phyloP scores from a whole-genome alignment of 306 rosid genomes.

The Lagenaria siceraria region DNA sequence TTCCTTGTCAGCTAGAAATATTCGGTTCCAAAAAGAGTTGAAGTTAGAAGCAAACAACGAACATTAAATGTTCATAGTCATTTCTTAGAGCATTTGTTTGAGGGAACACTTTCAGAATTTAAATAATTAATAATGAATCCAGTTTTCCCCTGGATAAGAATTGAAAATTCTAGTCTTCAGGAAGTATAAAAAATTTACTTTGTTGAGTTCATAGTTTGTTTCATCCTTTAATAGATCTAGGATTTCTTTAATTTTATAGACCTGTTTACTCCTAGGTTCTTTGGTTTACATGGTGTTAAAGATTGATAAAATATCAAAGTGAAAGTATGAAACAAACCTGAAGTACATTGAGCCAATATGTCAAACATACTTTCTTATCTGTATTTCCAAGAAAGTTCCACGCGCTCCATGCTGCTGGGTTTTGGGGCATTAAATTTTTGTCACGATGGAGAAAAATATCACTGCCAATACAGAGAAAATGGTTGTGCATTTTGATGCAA shows the following conservation, averaged over 20 bases:
- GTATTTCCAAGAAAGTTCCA: constrained; percentile 84
- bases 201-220: not conserved
- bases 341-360: constrained; percentile 92
- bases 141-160: not conserved
- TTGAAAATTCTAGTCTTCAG: not conserved
- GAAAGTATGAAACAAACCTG: constrained; percentile 42
- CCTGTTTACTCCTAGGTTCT: not conserved
- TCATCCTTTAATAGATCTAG: not conserved
- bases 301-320: not conserved
- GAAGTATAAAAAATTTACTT: not conserved
- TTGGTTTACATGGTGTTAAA: not conserved
- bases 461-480: constrained; percentile 54
- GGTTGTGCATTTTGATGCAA: constrained; percentile 23
- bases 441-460: constrained; percentile 90
- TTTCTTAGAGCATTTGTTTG: not conserved
- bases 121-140: not conserved
- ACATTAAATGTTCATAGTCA: not conserved
- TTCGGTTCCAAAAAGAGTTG: not conserved
- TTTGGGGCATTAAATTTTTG: constrained; percentile 77
- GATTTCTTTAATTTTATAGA: not conserved
- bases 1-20: not conserved
- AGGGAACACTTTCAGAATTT: not conserved
- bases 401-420: constrained; percentile 93
- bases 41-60: not conserved
- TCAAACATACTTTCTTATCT: constrained; percentile 51